A percentile compares a stretch with the other conserved stretches of the same genome.
phyloP scores from a whole-genome alignment of 768 basidiomycete species.

The Tephrocybe rancida region DNA sequence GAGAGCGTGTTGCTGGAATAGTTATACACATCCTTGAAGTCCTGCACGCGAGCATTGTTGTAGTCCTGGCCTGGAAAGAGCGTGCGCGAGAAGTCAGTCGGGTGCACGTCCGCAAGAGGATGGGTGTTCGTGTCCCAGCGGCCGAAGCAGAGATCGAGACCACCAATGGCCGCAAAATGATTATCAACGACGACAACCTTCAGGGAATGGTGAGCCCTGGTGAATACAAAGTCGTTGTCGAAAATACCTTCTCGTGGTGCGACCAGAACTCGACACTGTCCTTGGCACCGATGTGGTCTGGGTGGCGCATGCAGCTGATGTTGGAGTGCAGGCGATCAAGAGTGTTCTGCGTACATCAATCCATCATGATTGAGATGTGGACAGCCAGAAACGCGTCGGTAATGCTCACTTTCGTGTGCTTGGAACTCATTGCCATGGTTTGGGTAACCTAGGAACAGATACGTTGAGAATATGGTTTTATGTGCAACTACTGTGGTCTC shows the following conservation, averaged over 20 bases:
- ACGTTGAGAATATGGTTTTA: background rate
- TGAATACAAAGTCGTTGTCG: constrained; percentile 8
- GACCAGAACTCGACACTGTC: constrained; percentile 88
- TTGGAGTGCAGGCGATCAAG: constrained; percentile 87
- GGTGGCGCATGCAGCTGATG: constrained; percentile 87
- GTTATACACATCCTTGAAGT: constrained; percentile 83
- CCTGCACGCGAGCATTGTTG: constrained; percentile 86
- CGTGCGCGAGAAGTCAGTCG: constrained; percentile 77
- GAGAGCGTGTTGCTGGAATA: constrained; percentile 74
- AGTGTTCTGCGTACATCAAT: constrained; percentile 48
- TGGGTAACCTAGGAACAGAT: constrained; percentile 63
- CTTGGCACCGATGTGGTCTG: constrained; percentile 86
- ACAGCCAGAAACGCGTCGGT: background rate
- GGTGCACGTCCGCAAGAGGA: constrained; percentile 91
- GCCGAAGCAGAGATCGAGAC: constrained; percentile 95
- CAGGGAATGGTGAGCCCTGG: background rate
- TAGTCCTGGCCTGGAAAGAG: constrained; percentile 95
- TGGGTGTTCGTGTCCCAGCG: constrained; percentile 95
- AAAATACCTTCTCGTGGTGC: constrained; percentile 81
- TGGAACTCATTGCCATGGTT: constrained; percentile 88
- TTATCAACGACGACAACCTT: constrained; percentile 86
- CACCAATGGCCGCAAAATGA: constrained; percentile 84
- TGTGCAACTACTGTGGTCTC: background rate
- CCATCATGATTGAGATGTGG: background rate
- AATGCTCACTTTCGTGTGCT: constrained; percentile 70